These are phyloP conservation scores for Backusella sp. DNA, from an alignment of 192 early-diverging fungal species.

Conservation along the genomic window DNA sequence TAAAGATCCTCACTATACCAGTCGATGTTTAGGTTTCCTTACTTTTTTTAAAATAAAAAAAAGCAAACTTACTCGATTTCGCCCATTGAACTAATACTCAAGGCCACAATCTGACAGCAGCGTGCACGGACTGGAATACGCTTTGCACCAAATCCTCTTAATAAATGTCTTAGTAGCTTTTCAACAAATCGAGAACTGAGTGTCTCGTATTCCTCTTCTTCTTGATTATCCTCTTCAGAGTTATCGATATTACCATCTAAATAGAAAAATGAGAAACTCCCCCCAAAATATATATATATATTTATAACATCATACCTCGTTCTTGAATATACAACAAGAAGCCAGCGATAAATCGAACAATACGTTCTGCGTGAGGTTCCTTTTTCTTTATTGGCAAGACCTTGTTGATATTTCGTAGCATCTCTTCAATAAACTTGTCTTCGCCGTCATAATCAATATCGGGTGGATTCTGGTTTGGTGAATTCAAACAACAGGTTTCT, in stretches of 20 bases:
- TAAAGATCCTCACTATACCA: slow-evolving; percentile 69
- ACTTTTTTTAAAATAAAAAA: neutral
- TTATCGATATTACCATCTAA: neutral
- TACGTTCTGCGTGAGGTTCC: slow-evolving; percentile 65
- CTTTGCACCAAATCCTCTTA: slow-evolving; percentile 78
- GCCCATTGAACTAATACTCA: slow-evolving; percentile 68
- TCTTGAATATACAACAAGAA: slow-evolving; percentile 73
- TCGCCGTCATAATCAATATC: slow-evolving; percentile 51
- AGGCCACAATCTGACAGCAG: slow-evolving; percentile 74
- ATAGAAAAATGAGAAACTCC: neutral
- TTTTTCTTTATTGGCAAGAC: slow-evolving; percentile 74
- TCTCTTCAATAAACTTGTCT: slow-evolving; percentile 68
- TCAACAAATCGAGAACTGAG: slow-evolving; percentile 71
- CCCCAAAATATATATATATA: neutral
- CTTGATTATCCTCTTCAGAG: slow-evolving; percentile 14
- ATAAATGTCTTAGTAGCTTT: slow-evolving; percentile 63
- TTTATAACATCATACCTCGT: slow-evolving; percentile 51
- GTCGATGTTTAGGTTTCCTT: neutral
- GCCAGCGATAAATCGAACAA: slow-evolving; percentile 70
- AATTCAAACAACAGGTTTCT: slow-evolving; percentile 61
- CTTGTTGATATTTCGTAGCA: slow-evolving; percentile 79
- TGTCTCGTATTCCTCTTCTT: slow-evolving; percentile 49
- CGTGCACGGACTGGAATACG: slow-evolving; percentile 75
- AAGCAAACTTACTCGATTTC: slow-evolving; percentile 67
- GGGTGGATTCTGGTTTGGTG: slow-evolving; percentile 34